Evolutionary conservation across 225 moss, liverwort and hornwort species (phyloP).

Genomic region (Pseudoscleropodium purum): DNA sequence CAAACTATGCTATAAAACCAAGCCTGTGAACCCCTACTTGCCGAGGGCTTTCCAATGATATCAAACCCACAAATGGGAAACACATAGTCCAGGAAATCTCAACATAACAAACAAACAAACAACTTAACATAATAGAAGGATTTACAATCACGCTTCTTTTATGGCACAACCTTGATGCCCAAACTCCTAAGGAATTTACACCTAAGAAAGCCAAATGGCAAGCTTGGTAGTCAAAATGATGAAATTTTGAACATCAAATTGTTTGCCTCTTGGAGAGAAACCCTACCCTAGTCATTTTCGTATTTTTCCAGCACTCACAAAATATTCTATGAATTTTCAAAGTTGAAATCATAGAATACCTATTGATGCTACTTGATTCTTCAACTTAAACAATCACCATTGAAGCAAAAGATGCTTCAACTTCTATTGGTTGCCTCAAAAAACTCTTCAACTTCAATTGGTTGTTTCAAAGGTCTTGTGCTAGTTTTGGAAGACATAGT

Average conservation of each 20-base stretch:
- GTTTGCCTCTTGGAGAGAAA: no score
- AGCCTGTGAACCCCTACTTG: no score
- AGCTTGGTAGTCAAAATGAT: no score
- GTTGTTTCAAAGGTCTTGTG: neutral
- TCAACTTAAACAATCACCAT: neutral
- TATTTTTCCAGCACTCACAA: rapidly evolving
- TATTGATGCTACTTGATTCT: neutral
- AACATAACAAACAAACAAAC: no score
- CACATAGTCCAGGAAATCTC: no score
- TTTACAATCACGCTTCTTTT: neutral
- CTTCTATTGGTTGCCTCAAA: neutral
- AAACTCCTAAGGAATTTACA: no score
- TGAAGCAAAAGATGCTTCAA: neutral
- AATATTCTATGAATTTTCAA: neutral
- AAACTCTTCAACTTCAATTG: neutral
- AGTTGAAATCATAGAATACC: neutral
- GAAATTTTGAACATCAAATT: neutral
- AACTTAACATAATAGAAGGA: no score
- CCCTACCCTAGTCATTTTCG: neutral
- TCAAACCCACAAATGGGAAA: no score
- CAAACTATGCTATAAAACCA: no score
- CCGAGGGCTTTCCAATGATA: no score
- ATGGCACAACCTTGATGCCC: neutral
- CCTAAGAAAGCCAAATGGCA: no score
- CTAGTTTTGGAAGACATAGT: neutral